Evolutionary conservation across 192 early-diverging fungal genomes (phyloP), one percentile per base, ranked within the genome.

Genomic region (Linnemannia hyalina): DNA sequence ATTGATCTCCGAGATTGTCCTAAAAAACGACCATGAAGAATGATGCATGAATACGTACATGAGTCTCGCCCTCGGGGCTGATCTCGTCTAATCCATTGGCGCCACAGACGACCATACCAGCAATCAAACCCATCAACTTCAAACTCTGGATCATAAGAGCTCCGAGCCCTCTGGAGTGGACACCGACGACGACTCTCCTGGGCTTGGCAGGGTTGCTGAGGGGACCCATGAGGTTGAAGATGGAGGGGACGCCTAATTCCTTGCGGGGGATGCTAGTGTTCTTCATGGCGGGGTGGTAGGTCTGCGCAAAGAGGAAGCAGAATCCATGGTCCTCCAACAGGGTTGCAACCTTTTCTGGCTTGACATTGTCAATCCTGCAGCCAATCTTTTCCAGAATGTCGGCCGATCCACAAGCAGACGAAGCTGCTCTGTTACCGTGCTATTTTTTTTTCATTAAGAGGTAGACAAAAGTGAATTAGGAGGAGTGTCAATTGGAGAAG

Each of bases 151-250:
- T 96, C 92, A 98, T 95, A 15, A 98, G 83, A 0, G 80, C 89
- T 1, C 97, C 98, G 11, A 99, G 77, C 9, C 85, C 35, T 60
- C 93, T 92, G 1, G 97, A 95, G 85, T 96, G 93, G n/a, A 99
- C 97, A 38, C 98, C 98, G 5, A 99, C 94, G 4, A 99, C 94
- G 29, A 95, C 91, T 42, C 95, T 91, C n/a, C 86, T 87, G 1
- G 98, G 97, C 49, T 85, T 85, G 1, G 97, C 96, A 16, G 98
- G 98, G 80, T 98, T 99, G 60, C 91, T 96, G 81, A 99, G 85
- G 8, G 98, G 98, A 0, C 98, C 98, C 22, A 99, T 90, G 54
- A 98, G 78, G 78, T 99, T 99, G 90, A 99, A 98, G 36, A 98
- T 94, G 6, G 98, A 98, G 15, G 96, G 96, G 6, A 99, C 91